Percentiles rank a stretch among this genome's conserved stretches.
Conservation (phyloP, 257 asterid species). For the Cynanchum wilfordii region DNA sequence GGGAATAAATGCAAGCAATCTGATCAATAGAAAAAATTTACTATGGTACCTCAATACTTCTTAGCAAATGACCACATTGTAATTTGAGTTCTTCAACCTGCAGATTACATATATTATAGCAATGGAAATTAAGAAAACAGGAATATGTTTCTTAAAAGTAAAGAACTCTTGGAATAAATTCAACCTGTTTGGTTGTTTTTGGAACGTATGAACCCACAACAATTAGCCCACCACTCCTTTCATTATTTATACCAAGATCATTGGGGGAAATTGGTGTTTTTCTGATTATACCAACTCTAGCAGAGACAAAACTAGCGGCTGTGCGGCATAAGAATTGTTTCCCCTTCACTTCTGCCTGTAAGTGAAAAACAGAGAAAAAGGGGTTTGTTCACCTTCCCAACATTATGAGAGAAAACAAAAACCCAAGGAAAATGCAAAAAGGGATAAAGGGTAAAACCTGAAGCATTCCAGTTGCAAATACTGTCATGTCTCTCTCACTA, state of each 20-base stretch:
- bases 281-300: conserved; percentile 79
- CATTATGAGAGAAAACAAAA: conserved; percentile 15
- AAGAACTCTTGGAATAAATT: conserved; percentile 15
- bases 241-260: conserved; percentile 52
- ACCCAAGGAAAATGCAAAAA: conserved; percentile 10
- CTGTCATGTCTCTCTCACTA: conserved; percentile 92
- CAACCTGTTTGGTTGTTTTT: conserved; percentile 93
- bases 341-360: conserved; percentile 90
- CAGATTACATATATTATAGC: conserved; percentile 17
- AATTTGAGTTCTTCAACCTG: conserved; percentile 85
- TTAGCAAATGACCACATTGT: conserved; percentile 62
- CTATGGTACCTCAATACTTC: conserved; percentile 64
- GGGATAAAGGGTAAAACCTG: conserved; percentile 42
- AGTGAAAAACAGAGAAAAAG: conserved; percentile 23
- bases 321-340: conserved; percentile 91
- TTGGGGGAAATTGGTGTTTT: conserved; percentile 70
- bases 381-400: conserved; percentile 18
- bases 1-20: neutral
- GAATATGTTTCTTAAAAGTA: conserved; percentile 13
- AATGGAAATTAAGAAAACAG: conserved; percentile 6
- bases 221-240: conserved; percentile 75
- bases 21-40: neutral
- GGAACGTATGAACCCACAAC: conserved; percentile 97
- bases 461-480: conserved; percentile 93
- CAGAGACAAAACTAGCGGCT: conserved; percentile 97